Evolutionary conservation across 345 rosid genomes (phyloP), one percentile per base, ranked within the genome.

Genomic region (Salix caprea): DNA sequence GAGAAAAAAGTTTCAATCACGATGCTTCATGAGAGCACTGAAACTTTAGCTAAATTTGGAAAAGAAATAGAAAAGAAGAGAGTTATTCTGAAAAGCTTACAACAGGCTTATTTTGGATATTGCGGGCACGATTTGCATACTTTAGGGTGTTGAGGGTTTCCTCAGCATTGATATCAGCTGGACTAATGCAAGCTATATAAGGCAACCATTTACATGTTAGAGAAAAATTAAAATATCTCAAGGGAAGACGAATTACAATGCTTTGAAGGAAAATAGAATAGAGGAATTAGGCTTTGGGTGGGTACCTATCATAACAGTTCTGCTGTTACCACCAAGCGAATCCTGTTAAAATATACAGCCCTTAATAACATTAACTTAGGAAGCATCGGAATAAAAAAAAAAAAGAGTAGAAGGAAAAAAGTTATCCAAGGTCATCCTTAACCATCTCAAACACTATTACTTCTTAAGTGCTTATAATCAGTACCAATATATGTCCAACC

Each of bases 241-340:
- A 74, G 16, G 32, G 42, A 40, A 7, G 44, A 32, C 72, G 8
- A 76, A 32, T 30, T 7, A 42, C 13, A 72, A 64, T 23, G 65
- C 21, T 62, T 28, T 15, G 26, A 46, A 65, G 75, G 78, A 76
- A 65, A 58, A 67, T 64, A 52, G 39, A 39, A 78, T 2, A 54
- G 13, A 69, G 72, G 28, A 3, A 70, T 14, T 3, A 61, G 42
- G 44, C 21, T 16, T 21, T n/a, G 69, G 36, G 23, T 50, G 30
- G 30, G 54, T 89, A 96, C 99, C 99, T 85, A 96, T 93, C 99
- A 96, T 96, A 50, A 91, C 95, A 30, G 99, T 96, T 88, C 97
- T 90, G 91, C 97, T 96, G 88, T 96, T 96, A 34, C 99, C 99
- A 24, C 99, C 99, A 46, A 96, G 99, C n/a, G 99, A 96, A 87